Evolutionary conservation across 192 early-diverging fungal genomes (phyloP), one percentile per base, ranked within the genome.

Genomic region (Coemansia sp.): DNA sequence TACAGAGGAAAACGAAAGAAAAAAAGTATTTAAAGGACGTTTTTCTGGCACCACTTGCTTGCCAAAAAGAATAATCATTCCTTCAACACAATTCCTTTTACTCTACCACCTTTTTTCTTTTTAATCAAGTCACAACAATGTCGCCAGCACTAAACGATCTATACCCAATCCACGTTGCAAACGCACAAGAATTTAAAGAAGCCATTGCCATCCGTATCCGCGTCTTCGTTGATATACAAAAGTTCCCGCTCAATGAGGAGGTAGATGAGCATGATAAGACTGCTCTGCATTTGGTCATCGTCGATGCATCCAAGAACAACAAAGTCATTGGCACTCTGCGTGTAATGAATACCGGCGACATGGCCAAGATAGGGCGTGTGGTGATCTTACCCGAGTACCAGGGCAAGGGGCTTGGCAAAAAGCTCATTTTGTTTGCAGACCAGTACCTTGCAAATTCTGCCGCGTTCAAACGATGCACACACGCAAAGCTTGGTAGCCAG

Each of bases 211-310:
- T 74, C 2, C 71, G 77, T 0, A 67, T 79, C 57, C 68, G 26
- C 52, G 71, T 79, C 26, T 79, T 79, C 20, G 67, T 72, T 21
- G 68, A 74, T 7, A 74, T 79, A 42, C 77, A 79, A 58, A 65
- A 62, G 25, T 79, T 79, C 37, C 64, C 68, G 2, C 65, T 69
- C 0, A 48, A 68, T 3, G 67, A 70, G 2, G 77, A 79, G 46
- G 40, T 63, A 10, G 77, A 79, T 37, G 45, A 68, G 31, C 23
- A 68, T 9, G 77, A 79, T 37, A 52, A 53, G 2, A 20, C 9
- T 8, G 77, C 77, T 6, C 26, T 53, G 3, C 77, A 79, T 40
- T 31, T 79, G 2, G 71, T 79, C 1, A 29, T 67, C n/a, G 31
- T 53, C 12, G 58, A 61, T 28, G 28, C 63, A 3, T 7, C n/a